Base-by-base conservation (phyloP, 2,329 filamentous ascomycete genomes). In the Pestalotiopsis sp. region DNA sequence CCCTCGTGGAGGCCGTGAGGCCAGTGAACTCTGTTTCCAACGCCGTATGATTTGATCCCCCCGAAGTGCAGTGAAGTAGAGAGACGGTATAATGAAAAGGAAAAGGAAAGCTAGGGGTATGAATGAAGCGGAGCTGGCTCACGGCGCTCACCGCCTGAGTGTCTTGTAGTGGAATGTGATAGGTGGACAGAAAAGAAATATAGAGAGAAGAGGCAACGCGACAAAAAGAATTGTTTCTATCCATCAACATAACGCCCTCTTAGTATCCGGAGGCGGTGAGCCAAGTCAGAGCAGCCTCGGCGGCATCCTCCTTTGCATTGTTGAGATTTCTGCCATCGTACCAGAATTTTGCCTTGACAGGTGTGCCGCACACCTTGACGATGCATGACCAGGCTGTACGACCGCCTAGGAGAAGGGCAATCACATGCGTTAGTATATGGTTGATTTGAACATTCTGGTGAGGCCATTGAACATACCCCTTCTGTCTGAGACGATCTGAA, bases 251-350 rank as follows among this genome's bases (percentile, higher is more conserved):
- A 17, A n/a, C 20, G 45, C 45, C 45, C 25, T 39, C 17, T 27
- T 20, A 64, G 39, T 64, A 64, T 7, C 61, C 61, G 36, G 38
- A 45, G 39, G 23, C 45, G 20, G 20, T n/a, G 38, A 93, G 80
- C 81, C 85, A 87, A 76, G 85, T 87, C 70, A 92, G 80, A 31
- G 94, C 94, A 70, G 92, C 87, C 81, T 97, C 93, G 72, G 94
- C 94, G n/a, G 93, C 94, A 78, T 97, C 94, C 80, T 97, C 94
- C 81, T 90, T 91, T 69, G 94, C 94, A 77, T 97, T 97, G 84
- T 95, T 90, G 80, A 95, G 86, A 77, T 93, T 94, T 78, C 93
- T 90, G 70, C 94, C 94, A 80, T 97, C 94, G 81, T 97, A 97
- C 93, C 93, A 97, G 82, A 90, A 97, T 71, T 93, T 89, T 61